phyloP scores from a whole-genome alignment of 1,139 yeast genomes.

The Tardiomyces digboiensis region DNA sequence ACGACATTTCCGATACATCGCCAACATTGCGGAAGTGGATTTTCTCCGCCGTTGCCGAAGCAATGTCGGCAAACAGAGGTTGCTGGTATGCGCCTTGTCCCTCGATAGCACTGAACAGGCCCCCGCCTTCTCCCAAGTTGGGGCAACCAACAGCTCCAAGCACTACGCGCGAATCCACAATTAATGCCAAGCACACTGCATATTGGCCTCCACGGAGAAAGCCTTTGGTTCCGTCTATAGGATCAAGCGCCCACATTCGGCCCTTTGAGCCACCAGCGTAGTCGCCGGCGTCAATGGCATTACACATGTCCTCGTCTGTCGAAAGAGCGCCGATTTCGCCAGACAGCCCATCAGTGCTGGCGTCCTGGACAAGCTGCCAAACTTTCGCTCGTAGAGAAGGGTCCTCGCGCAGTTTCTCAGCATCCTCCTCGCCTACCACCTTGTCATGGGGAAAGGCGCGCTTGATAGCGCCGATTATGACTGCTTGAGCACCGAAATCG shows the following conservation, averaged over 20 bases:
- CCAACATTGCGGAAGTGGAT: conserved; percentile 25
- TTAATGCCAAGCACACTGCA: conserved; percentile 88
- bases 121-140: conserved; percentile 54
- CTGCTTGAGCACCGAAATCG: conserved; percentile 94
- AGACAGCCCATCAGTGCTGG: conserved; percentile 18
- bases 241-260: conserved; percentile 95
- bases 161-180: conserved; percentile 75
- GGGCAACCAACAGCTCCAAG: conserved; percentile 97
- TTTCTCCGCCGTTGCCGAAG: conserved; percentile 8
- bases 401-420: conserved; percentile 48
- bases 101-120: conserved; percentile 66
- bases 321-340: conserved; percentile 28
- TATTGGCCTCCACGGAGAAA: conserved; percentile 93
- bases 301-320: conserved; percentile 42
- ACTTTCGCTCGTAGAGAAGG: conserved; percentile 36
- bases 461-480: conserved; percentile 75
- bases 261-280: conserved; percentile 71
- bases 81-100: conserved; percentile 56
- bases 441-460: conserved; percentile 74
- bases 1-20: conserved; percentile 41
- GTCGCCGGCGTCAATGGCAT: conserved; percentile 69
- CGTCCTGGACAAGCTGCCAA: conserved; percentile 24
- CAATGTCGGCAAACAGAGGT: conserved; percentile 16
- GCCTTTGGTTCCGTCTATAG: conserved; percentile 98
- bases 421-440: conserved; percentile 92